Evolutionary conservation across 805 yeast species (phyloP).

Genomic region (Zygosaccharomyces pseudorouxii): DNA sequence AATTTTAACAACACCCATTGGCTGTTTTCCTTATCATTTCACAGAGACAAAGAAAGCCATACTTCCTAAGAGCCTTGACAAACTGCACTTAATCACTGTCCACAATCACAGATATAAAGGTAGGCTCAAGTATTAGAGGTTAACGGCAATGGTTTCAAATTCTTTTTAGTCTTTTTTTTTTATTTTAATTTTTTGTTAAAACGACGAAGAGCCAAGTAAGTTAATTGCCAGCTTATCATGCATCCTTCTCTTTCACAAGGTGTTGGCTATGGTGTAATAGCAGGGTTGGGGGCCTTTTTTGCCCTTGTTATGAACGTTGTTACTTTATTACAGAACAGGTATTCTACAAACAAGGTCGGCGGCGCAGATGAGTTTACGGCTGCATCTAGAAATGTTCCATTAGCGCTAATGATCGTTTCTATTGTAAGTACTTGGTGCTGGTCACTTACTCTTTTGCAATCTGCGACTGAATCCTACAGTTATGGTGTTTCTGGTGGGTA

Average conservation of each 20-base stretch:
- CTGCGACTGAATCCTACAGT: constrained; percentile 32
- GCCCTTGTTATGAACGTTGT: constrained; percentile 41
- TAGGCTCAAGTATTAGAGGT: no score
- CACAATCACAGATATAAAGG: not conserved
- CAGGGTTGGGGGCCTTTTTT: constrained; percentile 41
- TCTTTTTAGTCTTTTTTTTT: no score
- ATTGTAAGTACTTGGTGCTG: constrained; percentile 42
- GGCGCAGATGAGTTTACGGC: constrained; percentile 42
- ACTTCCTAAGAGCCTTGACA: not conserved
- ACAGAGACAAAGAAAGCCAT: not conserved
- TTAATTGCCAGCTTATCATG: not conserved
- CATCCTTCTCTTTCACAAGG: constrained; percentile 16
- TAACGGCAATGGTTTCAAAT: no score
- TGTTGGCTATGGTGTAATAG: constrained; percentile 34
- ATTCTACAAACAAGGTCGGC: constrained; percentile 30
- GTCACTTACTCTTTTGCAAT: constrained; percentile 33
- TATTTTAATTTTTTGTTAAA: not conserved
- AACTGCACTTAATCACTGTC: not conserved
- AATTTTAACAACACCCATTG: not conserved
- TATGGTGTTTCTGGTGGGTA: constrained; percentile 34
- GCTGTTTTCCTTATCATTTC: not conserved
- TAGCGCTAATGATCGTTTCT: constrained; percentile 42
- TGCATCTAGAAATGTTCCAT: constrained; percentile 42
- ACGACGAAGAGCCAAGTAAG: not conserved
- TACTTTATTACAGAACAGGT: constrained; percentile 36